A percentile compares a stretch with the other conserved stretches of the same genome.
phyloP scores from a whole-genome alignment of 1,284 basidiomycete species.

The Vanrija sp. region DNA sequence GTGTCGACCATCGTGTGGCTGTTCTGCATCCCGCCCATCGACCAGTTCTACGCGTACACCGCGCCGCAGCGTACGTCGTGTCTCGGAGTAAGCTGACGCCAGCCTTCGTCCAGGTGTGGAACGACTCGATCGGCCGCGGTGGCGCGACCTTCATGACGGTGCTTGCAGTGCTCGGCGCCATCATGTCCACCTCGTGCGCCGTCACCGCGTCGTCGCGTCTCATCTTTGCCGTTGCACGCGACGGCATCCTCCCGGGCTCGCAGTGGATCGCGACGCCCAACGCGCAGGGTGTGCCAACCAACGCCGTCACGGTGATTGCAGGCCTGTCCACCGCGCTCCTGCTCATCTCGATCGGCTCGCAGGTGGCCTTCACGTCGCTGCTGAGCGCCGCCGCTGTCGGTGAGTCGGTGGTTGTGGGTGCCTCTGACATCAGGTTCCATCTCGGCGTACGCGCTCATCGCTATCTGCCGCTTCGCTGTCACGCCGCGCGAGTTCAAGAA shows the following conservation, averaged over 20 bases:
- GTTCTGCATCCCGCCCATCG: slow-evolving; percentile 74
- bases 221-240: slow-evolving; percentile 77
- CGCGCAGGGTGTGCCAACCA: slow-evolving; percentile 63
- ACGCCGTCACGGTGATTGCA: slow-evolving; percentile 75
- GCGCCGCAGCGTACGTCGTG: slow-evolving; percentile 61
- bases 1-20: slow-evolving; percentile 69
- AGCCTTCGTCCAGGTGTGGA: slow-evolving; percentile 59
- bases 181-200: slow-evolving; percentile 71
- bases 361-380: slow-evolving; percentile 78
- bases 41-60: slow-evolving; percentile 64
- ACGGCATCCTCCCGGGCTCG: slow-evolving; percentile 75
- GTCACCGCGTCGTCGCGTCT: slow-evolving; percentile 77
- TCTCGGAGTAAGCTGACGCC: too few relatives aligned
- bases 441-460: slow-evolving; percentile 73
- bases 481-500: slow-evolving; percentile 67
- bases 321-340: slow-evolving; percentile 65
- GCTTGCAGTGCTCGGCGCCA: slow-evolving; percentile 68
- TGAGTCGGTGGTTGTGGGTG: not conserved
- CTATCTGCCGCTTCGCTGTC: slow-evolving; percentile 63
- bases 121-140: slow-evolving; percentile 62
- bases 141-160: slow-evolving; percentile 76
- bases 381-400: slow-evolving; percentile 70
- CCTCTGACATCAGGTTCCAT: slow-evolving; percentile 50
- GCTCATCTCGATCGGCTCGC: slow-evolving; percentile 75
- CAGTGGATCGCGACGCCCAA: slow-evolving; percentile 72